Conservation (phyloP, 139 green algal species). For the Chlamydomonas applanata region DNA sequence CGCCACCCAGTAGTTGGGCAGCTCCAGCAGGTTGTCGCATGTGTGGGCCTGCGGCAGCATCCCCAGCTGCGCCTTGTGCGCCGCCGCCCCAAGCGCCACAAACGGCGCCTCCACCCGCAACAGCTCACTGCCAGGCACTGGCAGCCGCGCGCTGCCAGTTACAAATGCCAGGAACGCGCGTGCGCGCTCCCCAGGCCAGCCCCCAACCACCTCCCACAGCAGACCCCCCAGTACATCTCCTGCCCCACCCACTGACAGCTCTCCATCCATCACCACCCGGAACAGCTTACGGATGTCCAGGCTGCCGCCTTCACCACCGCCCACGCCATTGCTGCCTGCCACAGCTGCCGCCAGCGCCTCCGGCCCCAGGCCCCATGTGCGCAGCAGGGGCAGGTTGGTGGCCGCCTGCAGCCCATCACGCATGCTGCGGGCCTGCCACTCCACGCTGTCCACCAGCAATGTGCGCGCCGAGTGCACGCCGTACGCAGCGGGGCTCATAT, state of each 20-base stretch:
- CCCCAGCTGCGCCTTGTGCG: slow-evolving; percentile 42
- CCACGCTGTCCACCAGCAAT: slow-evolving; percentile 38
- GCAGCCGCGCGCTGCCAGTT: slow-evolving; percentile 46
- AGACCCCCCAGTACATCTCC: slow-evolving; percentile 5
- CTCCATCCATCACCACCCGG: slow-evolving; percentile 40
- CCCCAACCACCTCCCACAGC: slow-evolving; percentile 11
- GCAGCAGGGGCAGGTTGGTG: slow-evolving; percentile 23
- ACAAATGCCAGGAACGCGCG: slow-evolving; percentile 51
- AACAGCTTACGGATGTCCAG: slow-evolving; percentile 35
- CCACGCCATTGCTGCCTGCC: neutral
- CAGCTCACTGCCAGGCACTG: slow-evolving; percentile 49
- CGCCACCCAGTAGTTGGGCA: slow-evolving; percentile 67
- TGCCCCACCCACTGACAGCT: slow-evolving; percentile 22
- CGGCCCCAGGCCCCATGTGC: slow-evolving; percentile 29
- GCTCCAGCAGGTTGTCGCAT: slow-evolving; percentile 63
- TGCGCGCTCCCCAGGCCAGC: slow-evolving; percentile 29
- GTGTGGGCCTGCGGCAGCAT: slow-evolving; percentile 65
- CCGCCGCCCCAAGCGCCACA: slow-evolving; percentile 35
- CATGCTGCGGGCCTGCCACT: slow-evolving; percentile 47
- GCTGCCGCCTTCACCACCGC: neutral
- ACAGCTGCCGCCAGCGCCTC: slow-evolving; percentile 24
- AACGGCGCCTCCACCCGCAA: slow-evolving; percentile 55
- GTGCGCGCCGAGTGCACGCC: slow-evolving; percentile 27
- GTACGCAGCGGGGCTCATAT: slow-evolving; percentile 16
- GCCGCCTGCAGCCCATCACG: slow-evolving; percentile 30